A percentile compares a stretch with the other conserved stretches of the same genome.
Evolutionary conservation across 495 filamentous ascomycete genomes (phyloP).

Genomic region (Penicillium cataractarum): DNA sequence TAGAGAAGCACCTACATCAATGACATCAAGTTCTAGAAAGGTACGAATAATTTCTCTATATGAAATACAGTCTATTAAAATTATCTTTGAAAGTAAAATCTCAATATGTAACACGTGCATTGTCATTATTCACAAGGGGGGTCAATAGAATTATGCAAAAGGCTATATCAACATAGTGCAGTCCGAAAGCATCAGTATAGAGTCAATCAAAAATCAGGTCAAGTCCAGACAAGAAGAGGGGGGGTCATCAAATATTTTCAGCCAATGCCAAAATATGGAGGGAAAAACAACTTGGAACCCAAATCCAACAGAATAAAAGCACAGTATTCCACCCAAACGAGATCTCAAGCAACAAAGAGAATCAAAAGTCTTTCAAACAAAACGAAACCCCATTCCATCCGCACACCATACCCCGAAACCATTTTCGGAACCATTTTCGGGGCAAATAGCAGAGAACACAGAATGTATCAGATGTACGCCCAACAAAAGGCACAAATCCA

Average conservation of each 20-base stretch:
- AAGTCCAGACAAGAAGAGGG: background rate
- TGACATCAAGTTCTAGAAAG: background rate
- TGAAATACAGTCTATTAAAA: background rate
- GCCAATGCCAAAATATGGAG: background rate
- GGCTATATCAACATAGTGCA: slow-evolving; percentile 8
- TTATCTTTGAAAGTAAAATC: background rate
- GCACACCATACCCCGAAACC: slow-evolving; percentile 27
- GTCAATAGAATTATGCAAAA: slow-evolving; percentile 19
- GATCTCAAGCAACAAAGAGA: slow-evolving; percentile 1
- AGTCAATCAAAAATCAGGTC: slow-evolving; percentile 6
- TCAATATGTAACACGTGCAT: slow-evolving; percentile 2
- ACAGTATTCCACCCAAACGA: background rate
- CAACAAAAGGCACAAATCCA: slow-evolving; percentile 24
- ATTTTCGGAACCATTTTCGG: background rate
- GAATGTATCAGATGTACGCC: slow-evolving; percentile 27
- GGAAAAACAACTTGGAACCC: background rate
- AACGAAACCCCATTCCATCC: slow-evolving; percentile 21
- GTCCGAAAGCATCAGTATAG: slow-evolving; percentile 8
- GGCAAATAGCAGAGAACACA: slow-evolving; percentile 28
- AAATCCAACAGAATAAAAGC: background rate
- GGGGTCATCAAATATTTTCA: slow-evolving; percentile 11
- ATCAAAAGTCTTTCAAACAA: slow-evolving; percentile 6
- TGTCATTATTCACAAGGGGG: slow-evolving; percentile 20
- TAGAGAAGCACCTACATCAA: background rate
- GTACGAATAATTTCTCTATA: background rate